Conservation (phyloP, 208 protist species). For the Crithidia sp. region DNA sequence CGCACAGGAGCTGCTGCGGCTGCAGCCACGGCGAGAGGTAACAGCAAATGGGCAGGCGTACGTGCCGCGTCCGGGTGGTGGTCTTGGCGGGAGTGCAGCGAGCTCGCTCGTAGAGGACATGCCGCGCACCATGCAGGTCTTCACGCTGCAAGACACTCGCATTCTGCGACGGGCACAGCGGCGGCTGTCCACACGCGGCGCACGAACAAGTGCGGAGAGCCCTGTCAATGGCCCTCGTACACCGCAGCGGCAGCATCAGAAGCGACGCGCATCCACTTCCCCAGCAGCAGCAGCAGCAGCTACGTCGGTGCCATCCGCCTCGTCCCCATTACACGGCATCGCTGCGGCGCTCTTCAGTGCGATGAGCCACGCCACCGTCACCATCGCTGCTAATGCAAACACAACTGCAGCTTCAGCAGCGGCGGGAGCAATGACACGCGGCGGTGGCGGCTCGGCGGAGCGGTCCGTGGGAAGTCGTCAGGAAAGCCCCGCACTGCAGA, state of each 20-base stretch:
- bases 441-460: not conserved
- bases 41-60: slow-evolving; percentile 25
- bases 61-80: slow-evolving; percentile 8
- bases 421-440: not conserved
- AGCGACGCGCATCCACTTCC: not conserved
- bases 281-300: not conserved
- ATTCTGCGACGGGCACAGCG: slow-evolving; percentile 7
- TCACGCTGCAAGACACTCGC: slow-evolving; percentile 20
- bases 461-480: not conserved
- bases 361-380: not conserved
- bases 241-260: not conserved
- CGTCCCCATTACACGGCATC: not conserved
- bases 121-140: slow-evolving; percentile 27
- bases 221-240: not conserved
- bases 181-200: not conserved
- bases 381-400: not conserved
- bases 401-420: not conserved
- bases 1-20: slow-evolving; percentile 31
- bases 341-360: not conserved
- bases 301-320: not conserved
- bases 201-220: not conserved
- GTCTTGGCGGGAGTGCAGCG: not conserved
- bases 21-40: slow-evolving; percentile 26
- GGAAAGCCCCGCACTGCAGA: not conserved
- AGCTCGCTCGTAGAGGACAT: slow-evolving; percentile 28